Base-by-base conservation (phyloP, 2,329 filamentous ascomycete genomes). In the Xylaria multiplex region DNA sequence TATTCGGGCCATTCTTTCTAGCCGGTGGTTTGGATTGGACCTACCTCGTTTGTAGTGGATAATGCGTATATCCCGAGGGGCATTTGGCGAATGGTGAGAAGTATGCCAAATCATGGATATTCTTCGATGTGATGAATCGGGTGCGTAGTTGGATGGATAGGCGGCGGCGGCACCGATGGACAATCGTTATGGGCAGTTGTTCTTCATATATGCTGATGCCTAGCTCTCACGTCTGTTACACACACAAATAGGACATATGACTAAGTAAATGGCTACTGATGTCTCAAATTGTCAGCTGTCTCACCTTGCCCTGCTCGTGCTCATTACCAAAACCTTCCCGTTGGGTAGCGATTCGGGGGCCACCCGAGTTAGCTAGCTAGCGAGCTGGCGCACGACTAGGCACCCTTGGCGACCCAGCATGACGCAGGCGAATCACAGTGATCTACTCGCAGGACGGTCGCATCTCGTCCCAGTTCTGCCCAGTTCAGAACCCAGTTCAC, bases 381-480 rank as follows among this genome's bases (percentile, higher is more conserved):
- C 55, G 27, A 27, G 60, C 61, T 54, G 61, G 52, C 32, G 43
- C 32, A 24, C 49, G 43, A 55, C 62, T 53, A 48, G 58, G 57
- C 22, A 46, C 50, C 64, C 59, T 59, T 48, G 59, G 46, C 64
- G 56, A 50, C 60, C 66, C 64, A 66, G 60, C 54, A 60, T 56
- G 61, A 62, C 57, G 63, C 70, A 70, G 66, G 64, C 73, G 73
- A 74, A 74, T 74, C 72, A 73, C 52, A 61, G 53, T 27, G 45
- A 46, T 53, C 27, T 45, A 13, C 57, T 30, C 45, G 42, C 45
- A 43, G 40, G 14, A 55, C 46, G 27, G 43, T 57, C 45, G 55
- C 56, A 61, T 45, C 50, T 56, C 11, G 37, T 40, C 37, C 37
- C 37, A 13, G 37, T 40, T 40, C 37, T 40, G 37, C 37, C 9